These are phyloP conservation scores for Acer negundo DNA, from an alignment of 345 rosid genomes.

Conservation along the genomic window DNA sequence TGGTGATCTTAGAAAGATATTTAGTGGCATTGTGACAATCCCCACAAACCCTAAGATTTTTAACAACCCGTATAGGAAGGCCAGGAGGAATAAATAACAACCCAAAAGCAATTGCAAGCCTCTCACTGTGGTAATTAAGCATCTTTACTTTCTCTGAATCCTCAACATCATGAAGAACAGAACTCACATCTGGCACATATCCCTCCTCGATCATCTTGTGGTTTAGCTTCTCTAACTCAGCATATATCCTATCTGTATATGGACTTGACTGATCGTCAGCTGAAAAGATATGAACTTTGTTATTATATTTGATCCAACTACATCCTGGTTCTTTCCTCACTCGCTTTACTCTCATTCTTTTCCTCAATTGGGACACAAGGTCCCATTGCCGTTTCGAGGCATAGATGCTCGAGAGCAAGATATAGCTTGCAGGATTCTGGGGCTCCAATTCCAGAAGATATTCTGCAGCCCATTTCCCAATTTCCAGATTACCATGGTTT, in stretches of 20 bases:
- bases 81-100: constrained; percentile 64
- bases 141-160: constrained; percentile 76
- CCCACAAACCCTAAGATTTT: constrained; percentile 85
- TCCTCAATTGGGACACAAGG: constrained; percentile 61
- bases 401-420: constrained; percentile 71
- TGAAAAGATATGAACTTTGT: constrained; percentile 68
- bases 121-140: constrained; percentile 91
- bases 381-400: constrained; percentile 78
- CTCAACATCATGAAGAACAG: constrained; percentile 73
- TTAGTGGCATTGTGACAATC: constrained; percentile 94
- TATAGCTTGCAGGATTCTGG: constrained; percentile 75
- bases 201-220: constrained; percentile 66
- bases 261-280: constrained; percentile 80
- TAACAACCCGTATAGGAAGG: constrained; percentile 72
- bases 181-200: constrained; percentile 73
- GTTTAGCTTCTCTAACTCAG: constrained; percentile 64
- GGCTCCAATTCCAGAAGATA: constrained; percentile 81
- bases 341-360: constrained; percentile 68
- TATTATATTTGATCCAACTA: constrained; percentile 90
- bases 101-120: constrained; percentile 91
- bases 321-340: constrained; percentile 87
- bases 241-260: constrained; percentile 64
- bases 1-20: constrained; percentile 78
- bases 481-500: constrained; percentile 58
- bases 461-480: constrained; percentile 85